These are phyloP conservation scores for Cucurbita argyrosperma DNA, from an alignment of 306 rosid genomes.

Conservation along the genomic window DNA sequence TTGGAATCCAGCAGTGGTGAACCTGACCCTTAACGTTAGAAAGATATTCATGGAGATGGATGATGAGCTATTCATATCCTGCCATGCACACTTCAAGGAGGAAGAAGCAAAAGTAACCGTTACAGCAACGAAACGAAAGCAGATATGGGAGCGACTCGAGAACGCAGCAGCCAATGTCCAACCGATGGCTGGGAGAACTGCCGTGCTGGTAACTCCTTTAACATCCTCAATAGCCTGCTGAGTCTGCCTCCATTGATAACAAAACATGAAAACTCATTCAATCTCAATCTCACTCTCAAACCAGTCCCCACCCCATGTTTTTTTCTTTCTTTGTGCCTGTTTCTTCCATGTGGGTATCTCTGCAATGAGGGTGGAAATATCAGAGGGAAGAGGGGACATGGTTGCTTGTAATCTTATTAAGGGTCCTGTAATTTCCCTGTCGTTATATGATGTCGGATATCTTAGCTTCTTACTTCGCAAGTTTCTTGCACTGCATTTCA, in stretches of 20 bases:
- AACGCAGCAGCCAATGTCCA: slow-evolving; percentile 47
- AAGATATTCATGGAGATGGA: slow-evolving; percentile 91
- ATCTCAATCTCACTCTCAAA: neutral
- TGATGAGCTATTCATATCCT: slow-evolving; percentile 51
- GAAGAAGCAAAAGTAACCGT: slow-evolving; percentile 38
- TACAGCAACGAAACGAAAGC: slow-evolving; percentile 46
- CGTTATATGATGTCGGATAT: no score
- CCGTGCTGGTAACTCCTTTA: slow-evolving; percentile 62
- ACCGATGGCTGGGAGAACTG: slow-evolving; percentile 64
- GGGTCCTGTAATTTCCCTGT: no score
- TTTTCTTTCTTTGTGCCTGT: neutral
- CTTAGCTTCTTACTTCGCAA: no score
- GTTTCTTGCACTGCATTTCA: no score
- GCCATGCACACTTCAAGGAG: slow-evolving; percentile 44
- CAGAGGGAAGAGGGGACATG: neutral
- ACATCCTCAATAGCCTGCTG: slow-evolving; percentile 28
- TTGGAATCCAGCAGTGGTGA: slow-evolving; percentile 87
- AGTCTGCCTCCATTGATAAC: neutral
- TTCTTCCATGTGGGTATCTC: no score
- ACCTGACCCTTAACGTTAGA: slow-evolving; percentile 58
- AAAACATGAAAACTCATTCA: neutral
- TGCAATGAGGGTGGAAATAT: neutral
- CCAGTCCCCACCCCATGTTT: neutral
- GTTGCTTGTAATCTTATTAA: neutral
- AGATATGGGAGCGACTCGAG: slow-evolving; percentile 72